phyloP scores from a whole-genome alignment of 2,329 filamentous ascomycete species.

The Aureobasidium pullulans region DNA sequence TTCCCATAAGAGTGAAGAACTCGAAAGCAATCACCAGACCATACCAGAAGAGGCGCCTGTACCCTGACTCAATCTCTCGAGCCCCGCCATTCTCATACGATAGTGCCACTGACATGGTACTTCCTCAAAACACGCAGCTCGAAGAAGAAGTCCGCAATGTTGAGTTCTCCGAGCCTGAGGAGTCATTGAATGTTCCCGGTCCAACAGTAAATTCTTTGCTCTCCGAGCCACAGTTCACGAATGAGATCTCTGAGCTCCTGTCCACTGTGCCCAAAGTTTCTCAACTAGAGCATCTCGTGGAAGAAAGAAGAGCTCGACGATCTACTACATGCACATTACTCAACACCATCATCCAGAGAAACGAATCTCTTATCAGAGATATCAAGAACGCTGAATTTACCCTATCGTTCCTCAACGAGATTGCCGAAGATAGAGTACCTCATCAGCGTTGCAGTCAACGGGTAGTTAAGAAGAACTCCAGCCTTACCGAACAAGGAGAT shows the following conservation, averaged over 20 bases:
- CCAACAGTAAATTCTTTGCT: too few species aligned
- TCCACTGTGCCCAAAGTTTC: not conserved
- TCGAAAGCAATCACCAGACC: too few species aligned
- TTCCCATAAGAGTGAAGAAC: too few species aligned
- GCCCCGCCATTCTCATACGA: too few species aligned
- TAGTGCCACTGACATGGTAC: too few species aligned
- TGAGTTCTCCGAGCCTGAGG: too few species aligned
- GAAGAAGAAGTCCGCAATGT: too few species aligned
- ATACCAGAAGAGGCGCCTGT: too few species aligned
- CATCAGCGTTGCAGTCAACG: not conserved
- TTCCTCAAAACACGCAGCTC: too few species aligned
- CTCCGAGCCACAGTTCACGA: not conserved
- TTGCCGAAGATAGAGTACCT: not conserved
- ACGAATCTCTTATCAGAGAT: not conserved
- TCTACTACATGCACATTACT: not conserved
- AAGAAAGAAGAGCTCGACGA: not conserved
- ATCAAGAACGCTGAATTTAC: not conserved
- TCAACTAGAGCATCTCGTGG: not conserved
- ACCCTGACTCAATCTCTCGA: too few species aligned
- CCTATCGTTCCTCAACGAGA: not conserved
- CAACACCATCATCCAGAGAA: not conserved
- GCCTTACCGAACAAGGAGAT: not conserved
- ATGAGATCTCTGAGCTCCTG: not conserved
- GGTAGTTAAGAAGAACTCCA: not conserved
- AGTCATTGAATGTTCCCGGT: too few species aligned